These are phyloP conservation scores for Teunomyces pallodes DNA, from an alignment of 805 yeast genomes.

Conservation along the genomic window DNA sequence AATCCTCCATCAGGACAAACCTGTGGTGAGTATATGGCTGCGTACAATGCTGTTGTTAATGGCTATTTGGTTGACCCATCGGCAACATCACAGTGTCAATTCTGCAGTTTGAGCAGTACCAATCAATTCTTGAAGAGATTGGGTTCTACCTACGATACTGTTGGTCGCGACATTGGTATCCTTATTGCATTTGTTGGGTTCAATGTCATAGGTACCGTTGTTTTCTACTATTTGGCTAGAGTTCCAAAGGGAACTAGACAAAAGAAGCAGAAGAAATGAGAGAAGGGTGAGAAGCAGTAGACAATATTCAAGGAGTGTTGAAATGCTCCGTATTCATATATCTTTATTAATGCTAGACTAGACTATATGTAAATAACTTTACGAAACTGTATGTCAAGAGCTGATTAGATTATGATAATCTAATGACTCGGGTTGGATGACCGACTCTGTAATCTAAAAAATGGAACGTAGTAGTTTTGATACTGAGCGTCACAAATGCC, in stretches of 20 bases:
- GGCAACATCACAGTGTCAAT: slow-evolving; percentile 55
- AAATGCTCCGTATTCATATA: background rate
- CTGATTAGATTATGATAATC: too few species aligned
- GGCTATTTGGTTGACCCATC: slow-evolving; percentile 37
- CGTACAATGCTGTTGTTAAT: slow-evolving; percentile 16
- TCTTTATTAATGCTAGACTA: background rate
- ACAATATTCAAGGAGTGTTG: background rate
- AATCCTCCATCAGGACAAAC: slow-evolving; percentile 17
- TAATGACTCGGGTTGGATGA: background rate
- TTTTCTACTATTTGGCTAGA: slow-evolving; percentile 41
- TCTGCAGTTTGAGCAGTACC: slow-evolving; percentile 58
- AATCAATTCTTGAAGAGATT: slow-evolving; percentile 53
- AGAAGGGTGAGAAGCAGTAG: background rate
- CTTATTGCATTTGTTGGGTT: slow-evolving; percentile 24
- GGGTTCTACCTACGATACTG: slow-evolving; percentile 34
- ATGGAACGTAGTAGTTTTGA: background rate
- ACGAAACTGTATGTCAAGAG: too few species aligned
- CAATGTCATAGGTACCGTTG: slow-evolving; percentile 24
- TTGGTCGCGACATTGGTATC: slow-evolving; percentile 31
- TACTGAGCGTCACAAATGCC: background rate
- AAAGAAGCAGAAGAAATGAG: slow-evolving; percentile 7
- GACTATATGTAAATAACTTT: too few species aligned
- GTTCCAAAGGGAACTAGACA: slow-evolving; percentile 36
- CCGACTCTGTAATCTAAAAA: background rate
- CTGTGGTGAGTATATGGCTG: slow-evolving; percentile 20